Conservation (phyloP, 2,329 filamentous ascomycete species). For the Claviceps arundinis region DNA sequence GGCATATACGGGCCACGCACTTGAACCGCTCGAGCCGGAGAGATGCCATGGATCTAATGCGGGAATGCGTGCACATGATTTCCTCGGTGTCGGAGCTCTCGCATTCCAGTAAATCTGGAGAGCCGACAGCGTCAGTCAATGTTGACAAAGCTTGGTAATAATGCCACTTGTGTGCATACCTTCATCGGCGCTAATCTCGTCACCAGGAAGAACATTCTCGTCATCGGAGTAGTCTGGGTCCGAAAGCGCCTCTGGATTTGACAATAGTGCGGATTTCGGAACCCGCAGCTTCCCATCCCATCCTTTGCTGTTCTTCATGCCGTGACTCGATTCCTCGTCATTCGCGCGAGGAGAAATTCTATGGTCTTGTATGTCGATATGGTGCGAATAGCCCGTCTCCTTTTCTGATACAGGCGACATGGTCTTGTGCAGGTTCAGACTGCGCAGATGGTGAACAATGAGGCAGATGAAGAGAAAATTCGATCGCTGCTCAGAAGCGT, state of each 20-base stretch:
- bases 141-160: background rate
- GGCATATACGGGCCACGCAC: slow-evolving; percentile 63
- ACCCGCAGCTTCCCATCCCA: slow-evolving; percentile 79
- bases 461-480: background rate
- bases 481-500: background rate
- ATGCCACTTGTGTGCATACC: slow-evolving; percentile 30
- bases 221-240: slow-evolving; percentile 76
- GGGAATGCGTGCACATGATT: slow-evolving; percentile 81
- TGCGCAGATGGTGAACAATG: background rate
- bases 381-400: slow-evolving; percentile 25
- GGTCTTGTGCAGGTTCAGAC: background rate
- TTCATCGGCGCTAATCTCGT: slow-evolving; percentile 72
- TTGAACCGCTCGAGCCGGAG: slow-evolving; percentile 76
- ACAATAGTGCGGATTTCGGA: slow-evolving; percentile 45
- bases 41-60: slow-evolving; percentile 63
- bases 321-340: slow-evolving; percentile 31
- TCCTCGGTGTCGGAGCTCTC: slow-evolving; percentile 54
- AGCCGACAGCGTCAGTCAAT: slow-evolving; percentile 9
- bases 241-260: slow-evolving; percentile 69
- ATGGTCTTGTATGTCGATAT: slow-evolving; percentile 37
- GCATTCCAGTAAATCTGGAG: slow-evolving; percentile 44
- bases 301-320: slow-evolving; percentile 48
- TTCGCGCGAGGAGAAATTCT: slow-evolving; percentile 21
- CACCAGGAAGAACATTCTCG: slow-evolving; percentile 53
- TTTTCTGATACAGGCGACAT: slow-evolving; percentile 21